Base-by-base conservation (phyloP, 2,329 filamentous ascomycete species). In the Nemania diffusa region DNA sequence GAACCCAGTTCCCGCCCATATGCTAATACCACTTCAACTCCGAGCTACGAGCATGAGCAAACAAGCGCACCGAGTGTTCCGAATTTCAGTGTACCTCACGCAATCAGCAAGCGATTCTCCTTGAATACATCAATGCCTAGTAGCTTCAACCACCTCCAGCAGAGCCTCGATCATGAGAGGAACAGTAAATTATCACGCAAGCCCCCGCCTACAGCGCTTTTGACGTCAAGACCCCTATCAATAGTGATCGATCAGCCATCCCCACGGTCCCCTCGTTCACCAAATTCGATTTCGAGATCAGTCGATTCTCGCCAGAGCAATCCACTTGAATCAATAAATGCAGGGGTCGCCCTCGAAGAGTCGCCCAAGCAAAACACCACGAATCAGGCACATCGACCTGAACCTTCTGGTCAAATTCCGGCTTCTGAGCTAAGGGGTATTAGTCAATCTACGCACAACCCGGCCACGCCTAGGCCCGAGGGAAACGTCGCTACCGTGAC, bases 201-300 rank as follows among this genome's bases (percentile, higher is more conserved):
- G 42, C 77, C 79, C 17, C 82, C 84, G 1, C 84, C 85, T 1
- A 82, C 84, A 1, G 79, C 82, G 0, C 75, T 87, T 44, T 77
- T 81, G 27, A 81, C 84, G 65, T 82, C 85, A 1, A 81, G 85
- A 5, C 84, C 85, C 1, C 76, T 88, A 9, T 88, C 86, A 1
- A 82, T 86, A 53, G 85, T 88, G 2, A 77, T 83, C 58, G 86
- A 88, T 65, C 82, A 86, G 52, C 84, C 85, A 0, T 86, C 85
- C 0, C 84, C 84, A 1, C 72, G 67, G 57, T 68, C 73, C 32
- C 71, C 75, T 13, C 71, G 73, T 5, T 73, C 75, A 5, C 69
- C 74, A 9, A 60, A 53, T 29, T 65, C 58, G 13, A 4, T 57
- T 34, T 69, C 51, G 29, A 68, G 22, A 62, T 57, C 51, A 22